These are phyloP conservation scores for Dactylorhiza incarnata DNA, from an alignment of 106 monocot genomes.

Conservation along the genomic window DNA sequence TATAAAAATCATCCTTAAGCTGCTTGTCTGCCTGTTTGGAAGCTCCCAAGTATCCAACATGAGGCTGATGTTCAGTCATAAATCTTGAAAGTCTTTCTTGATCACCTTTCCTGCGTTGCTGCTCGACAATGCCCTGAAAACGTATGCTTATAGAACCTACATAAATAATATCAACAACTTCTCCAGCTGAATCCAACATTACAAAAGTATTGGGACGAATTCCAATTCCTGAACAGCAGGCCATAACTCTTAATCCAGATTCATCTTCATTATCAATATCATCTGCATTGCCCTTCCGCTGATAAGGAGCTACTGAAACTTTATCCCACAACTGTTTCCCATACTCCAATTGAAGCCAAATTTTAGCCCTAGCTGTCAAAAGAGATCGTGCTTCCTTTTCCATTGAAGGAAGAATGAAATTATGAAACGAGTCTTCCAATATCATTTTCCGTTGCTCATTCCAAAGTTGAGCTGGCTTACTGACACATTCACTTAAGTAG, in stretches of 20 bases:
- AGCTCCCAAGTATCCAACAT: conserved; percentile 80
- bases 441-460: conserved; percentile 84
- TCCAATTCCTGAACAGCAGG: conserved; percentile 94
- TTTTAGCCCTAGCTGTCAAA: conserved; percentile 67
- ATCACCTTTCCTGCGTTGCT: conserved; percentile 80
- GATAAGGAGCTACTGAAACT: conserved; percentile 83
- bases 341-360: conserved; percentile 76
- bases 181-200: conserved; percentile 88
- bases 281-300: conserved; percentile 33
- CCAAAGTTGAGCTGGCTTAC: conserved; percentile 80
- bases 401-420: conserved; percentile 76
- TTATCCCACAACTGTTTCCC: conserved; percentile 80
- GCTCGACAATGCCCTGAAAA: conserved; percentile 74
- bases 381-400: conserved; percentile 86
- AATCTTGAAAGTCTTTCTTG: conserved; percentile 75
- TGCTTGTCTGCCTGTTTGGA: conserved; percentile 65
- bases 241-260: conserved; percentile 64
- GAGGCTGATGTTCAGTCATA: conserved; percentile 85
- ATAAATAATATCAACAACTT: conserved; percentile 86
- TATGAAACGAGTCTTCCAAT: conserved; percentile 64
- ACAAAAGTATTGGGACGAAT: conserved; percentile 94
- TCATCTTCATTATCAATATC: conserved; percentile 44
- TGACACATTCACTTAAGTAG: conserved; percentile 80
- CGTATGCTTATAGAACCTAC: conserved; percentile 74
- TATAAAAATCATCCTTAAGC: conserved; percentile 92